Evolutionary conservation across 768 basidiomycete species (phyloP), one percentile per base, ranked within the genome.

Genomic region (Agaricus blazei): DNA sequence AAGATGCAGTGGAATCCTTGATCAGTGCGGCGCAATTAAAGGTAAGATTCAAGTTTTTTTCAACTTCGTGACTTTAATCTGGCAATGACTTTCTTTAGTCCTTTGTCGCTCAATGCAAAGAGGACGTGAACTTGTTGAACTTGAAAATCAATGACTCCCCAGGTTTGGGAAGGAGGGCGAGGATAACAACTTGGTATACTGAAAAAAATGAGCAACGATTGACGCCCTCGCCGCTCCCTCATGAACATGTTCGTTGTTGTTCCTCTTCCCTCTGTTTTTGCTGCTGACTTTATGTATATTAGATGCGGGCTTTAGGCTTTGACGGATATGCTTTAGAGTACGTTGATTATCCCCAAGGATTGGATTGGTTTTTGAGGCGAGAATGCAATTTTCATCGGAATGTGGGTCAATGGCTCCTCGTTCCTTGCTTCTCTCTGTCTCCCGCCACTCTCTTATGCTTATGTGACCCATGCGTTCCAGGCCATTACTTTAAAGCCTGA

Each of bases 281-380:
- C 28, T 41, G 41, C 28, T 38, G 31, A 12, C 45, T n/a, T 8
- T 51, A 28, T 41, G 29, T 50, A 28, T 2, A 24, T 19, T 60
- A 96, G 90, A 69, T 98, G 63, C 59, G 60, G 24, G 56, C 59
- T 14, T 65, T 84, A 15, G 83, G 84, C 3, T 92, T 98, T 63
- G 86, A 94, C 58, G 85, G 87, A 3, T 95, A 88, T 62, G 91
- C 89, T 0, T 73, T 94, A 24, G 87, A 98, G 60, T 86, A 85
- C 57, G 73, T 98, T 43, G 80, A 81, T 3, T 95, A 83, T 53
- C 90, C 94, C 0, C 76, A 82, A 8, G 86, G 87, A 2, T 75
- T 98, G 68, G 71, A 78, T 56, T 84, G 80, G 71, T 99, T 76
- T 73, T 69, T 98, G 23, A 79, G 71, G 60, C 73, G 74, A 11